These are phyloP conservation scores for Anisodus tanguticus DNA, from an alignment of 257 asterid species.

Conservation along the genomic window DNA sequence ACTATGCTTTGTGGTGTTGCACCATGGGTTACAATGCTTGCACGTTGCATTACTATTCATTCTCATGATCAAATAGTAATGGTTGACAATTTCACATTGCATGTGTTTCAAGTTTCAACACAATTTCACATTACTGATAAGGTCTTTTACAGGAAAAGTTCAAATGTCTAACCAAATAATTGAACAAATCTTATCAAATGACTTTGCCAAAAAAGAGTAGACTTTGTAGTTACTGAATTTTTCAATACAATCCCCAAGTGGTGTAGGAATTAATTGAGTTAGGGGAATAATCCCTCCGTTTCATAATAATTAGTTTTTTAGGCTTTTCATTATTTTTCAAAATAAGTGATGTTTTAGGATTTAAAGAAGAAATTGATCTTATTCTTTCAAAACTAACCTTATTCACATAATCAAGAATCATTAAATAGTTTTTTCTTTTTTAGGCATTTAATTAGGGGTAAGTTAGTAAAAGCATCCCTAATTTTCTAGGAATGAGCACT, in stretches of 20 bases:
- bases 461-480: too few relatives aligned
- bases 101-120: background rate
- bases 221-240: background rate
- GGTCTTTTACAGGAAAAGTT: background rate
- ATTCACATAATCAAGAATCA: too few relatives aligned
- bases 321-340: too few relatives aligned
- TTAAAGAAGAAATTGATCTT: too few relatives aligned
- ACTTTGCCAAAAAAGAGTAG: background rate
- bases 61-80: background rate
- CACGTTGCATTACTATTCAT: background rate
- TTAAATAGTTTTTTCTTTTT: too few relatives aligned
- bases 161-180: background rate
- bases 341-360: too few relatives aligned
- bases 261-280: conserved; percentile 16
- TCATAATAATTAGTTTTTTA: too few relatives aligned
- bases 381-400: too few relatives aligned
- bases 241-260: background rate
- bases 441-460: too few relatives aligned
- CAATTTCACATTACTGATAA: background rate
- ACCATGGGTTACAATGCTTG: background rate
- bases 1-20: background rate
- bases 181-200: background rate
- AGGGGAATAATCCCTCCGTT: background rate
- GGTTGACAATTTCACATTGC: background rate
- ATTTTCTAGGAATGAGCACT: background rate